Evolutionary conservation across 805 yeast species (phyloP), one percentile per base, ranked within the genome.

Genomic region (Debaryomyces tyrocola): DNA sequence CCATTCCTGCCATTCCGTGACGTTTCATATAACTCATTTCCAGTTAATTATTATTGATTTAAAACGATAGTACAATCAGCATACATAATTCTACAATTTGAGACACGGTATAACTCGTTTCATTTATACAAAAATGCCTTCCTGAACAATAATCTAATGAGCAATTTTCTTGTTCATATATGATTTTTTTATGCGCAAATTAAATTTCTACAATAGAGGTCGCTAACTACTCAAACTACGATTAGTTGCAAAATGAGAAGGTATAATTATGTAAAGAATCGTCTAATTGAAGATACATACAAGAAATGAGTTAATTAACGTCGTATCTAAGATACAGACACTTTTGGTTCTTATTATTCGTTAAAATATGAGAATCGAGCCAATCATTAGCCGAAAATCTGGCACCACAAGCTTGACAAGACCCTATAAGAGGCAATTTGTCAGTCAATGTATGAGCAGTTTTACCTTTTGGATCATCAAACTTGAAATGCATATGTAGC

Each of bases 341-440:
- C 45, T 52, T 53, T 27, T 48, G 45, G 2, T 38, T 41, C 6
- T 10, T 18, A 33, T 68, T 60, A 9, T 56, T 51, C n/a, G 71
- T 60, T 46, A 77, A 58, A 9, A 83, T 74, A 57, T 83, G 89
- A 11, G 61, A 52, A 15, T 77, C 78, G 17, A 84, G 63, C 88
- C 88, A 84, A 15, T 70, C 77, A 21, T 65, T 64, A 7, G 83
- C 87, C 11, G 64, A 56, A 54, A 70, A 74, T 37, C 75, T 56
- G 14, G 56, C 59, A 0, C 84, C 83, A 58, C 88, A 84, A 1
- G 73, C 73, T 17, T 58, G 56, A 47, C 78, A 73, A 17, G 57
- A 47, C 1, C 78, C 78, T 20, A 52, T 36, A 24, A 68, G 52
- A 6, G 74, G 73, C 20, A 73, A 54, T 50, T 72, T 73, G 41